These are phyloP conservation scores for Saksenaea vasiformis DNA, from an alignment of 371 early-diverging fungal species.

Conservation along the genomic window DNA sequence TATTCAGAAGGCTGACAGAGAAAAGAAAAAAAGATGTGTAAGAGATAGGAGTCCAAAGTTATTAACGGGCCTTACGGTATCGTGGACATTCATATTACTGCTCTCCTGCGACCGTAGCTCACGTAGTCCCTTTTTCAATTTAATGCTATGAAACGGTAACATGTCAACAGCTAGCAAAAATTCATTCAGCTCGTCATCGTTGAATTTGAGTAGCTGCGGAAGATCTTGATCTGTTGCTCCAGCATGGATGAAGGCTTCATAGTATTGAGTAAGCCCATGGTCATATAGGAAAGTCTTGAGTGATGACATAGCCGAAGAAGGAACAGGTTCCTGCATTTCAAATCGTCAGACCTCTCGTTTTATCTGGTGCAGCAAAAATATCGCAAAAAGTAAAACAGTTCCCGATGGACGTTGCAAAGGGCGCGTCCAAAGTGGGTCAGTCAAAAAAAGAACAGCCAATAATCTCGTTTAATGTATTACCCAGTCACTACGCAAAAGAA, in stretches of 20 bases:
- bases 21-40: neutral
- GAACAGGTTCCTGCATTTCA: neutral
- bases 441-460: neutral
- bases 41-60: neutral
- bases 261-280: constrained; percentile 47
- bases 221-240: constrained; percentile 56
- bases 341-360: constrained; percentile 7
- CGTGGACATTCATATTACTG: neutral
- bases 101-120: constrained; percentile 20
- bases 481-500: too few relatives aligned
- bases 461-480: too few relatives aligned
- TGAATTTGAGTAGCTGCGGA: constrained; percentile 46
- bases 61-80: constrained; percentile 2
- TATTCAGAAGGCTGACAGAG: neutral
- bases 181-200: constrained; percentile 51
- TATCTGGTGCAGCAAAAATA: constrained; percentile 7
- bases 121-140: constrained; percentile 46
- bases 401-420: neutral
- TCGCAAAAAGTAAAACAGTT: constrained; percentile 4
- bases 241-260: constrained; percentile 44
- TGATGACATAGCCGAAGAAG: constrained; percentile 13
- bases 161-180: constrained; percentile 45
- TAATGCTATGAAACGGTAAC: constrained; percentile 55
- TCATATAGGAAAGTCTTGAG: constrained; percentile 38
- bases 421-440: neutral